These are phyloP conservation scores for Citrullus mucosospermus DNA, from an alignment of 306 rosid species.

Conservation along the genomic window DNA sequence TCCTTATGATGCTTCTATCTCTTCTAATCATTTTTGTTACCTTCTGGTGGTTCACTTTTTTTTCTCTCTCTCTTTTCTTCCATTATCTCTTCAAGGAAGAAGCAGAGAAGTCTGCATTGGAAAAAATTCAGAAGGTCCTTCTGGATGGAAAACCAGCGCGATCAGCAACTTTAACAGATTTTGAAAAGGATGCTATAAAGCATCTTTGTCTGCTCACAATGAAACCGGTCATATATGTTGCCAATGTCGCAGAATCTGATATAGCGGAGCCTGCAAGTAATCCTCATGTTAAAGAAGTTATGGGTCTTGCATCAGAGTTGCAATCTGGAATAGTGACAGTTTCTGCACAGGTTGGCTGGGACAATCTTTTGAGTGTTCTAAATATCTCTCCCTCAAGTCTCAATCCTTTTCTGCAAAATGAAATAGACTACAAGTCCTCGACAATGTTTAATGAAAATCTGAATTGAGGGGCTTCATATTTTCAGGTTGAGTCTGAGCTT, in stretches of 20 bases:
- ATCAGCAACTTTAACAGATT: slow-evolving; percentile 69
- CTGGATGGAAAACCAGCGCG: slow-evolving; percentile 95
- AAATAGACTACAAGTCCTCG: not conserved
- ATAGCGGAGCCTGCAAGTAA: slow-evolving; percentile 62
- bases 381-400: not conserved
- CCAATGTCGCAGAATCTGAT: slow-evolving; percentile 92
- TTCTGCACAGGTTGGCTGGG: slow-evolving; percentile 70
- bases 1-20: not conserved
- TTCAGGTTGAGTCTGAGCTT: slow-evolving; percentile 95
- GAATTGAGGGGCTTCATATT: slow-evolving; percentile 11
- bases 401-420: not conserved
- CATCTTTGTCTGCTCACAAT: slow-evolving; percentile 85
- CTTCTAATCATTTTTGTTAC: not conserved
- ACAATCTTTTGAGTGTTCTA: not conserved
- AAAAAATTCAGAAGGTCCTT: slow-evolving; percentile 61
- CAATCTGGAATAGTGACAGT: slow-evolving; percentile 74
- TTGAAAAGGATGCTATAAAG: slow-evolving; percentile 63
- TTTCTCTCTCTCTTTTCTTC: not conserved
- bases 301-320: slow-evolving; percentile 56
- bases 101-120: slow-evolving; percentile 74
- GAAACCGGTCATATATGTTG: slow-evolving; percentile 83
- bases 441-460: not conserved
- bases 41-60: not conserved
- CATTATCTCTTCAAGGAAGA: slow-evolving; percentile 55
- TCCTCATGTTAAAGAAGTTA: slow-evolving; percentile 49